Evolutionary conservation across 2,329 filamentous ascomycete species (phyloP).

Genomic region (Phaeosphaeria sp.): DNA sequence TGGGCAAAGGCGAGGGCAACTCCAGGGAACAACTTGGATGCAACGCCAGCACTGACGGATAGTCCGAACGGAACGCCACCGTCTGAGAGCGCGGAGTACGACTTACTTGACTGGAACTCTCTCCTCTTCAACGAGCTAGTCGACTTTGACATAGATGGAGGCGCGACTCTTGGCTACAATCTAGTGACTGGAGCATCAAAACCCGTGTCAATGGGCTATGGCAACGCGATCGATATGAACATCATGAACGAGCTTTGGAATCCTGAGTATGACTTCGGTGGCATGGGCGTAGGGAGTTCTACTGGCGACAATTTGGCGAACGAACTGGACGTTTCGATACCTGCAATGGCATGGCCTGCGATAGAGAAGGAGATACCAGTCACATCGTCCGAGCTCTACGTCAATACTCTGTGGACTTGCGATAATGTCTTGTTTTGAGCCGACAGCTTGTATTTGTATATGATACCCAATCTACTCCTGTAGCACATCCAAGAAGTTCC

Average conservation of each 20-base stretch:
- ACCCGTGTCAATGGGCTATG: conserved; percentile 15
- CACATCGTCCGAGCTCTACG: conserved; percentile 23
- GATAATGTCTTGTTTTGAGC: conserved; percentile 6
- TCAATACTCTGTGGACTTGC: conserved; percentile 14
- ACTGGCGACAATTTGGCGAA: conserved; percentile 5
- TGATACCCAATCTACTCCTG: neutral
- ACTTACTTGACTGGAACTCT: conserved; percentile 28
- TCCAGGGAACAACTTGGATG: conserved; percentile 12
- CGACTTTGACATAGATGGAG: conserved; percentile 26
- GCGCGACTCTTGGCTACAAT: conserved; percentile 8
- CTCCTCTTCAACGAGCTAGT: conserved; percentile 38
- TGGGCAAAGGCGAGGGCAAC: conserved; percentile 37
- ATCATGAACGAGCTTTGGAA: conserved; percentile 18
- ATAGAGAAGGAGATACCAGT: conserved; percentile 7
- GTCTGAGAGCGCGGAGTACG: conserved; percentile 18
- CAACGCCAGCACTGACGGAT: conserved; percentile 4
- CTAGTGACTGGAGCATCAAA: conserved; percentile 13
- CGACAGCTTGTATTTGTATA: neutral
- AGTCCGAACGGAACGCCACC: conserved; percentile 5
- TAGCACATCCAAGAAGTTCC: neutral
- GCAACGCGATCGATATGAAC: conserved; percentile 21
- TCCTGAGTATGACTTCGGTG: conserved; percentile 10
- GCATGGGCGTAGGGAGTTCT: conserved; percentile 1
- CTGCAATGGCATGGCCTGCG: neutral
- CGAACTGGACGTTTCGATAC: conserved; percentile 1